These are phyloP conservation scores for Solanum etuberosum DNA, from an alignment of 257 asterid genomes.

Conservation along the genomic window DNA sequence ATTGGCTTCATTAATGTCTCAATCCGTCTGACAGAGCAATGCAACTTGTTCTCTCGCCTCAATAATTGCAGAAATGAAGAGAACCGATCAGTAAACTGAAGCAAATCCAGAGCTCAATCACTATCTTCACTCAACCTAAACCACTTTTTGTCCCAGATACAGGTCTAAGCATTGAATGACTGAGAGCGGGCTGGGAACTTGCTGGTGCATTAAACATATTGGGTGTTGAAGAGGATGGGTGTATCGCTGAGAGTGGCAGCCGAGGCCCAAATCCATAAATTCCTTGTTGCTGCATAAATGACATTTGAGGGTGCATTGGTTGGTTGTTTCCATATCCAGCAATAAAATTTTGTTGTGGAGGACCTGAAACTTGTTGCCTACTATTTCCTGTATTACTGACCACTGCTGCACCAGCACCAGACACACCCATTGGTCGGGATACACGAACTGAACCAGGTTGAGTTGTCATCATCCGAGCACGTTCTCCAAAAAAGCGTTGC, in stretches of 20 bases:
- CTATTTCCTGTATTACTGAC: slow-evolving; percentile 37
- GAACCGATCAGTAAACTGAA: slow-evolving; percentile 1
- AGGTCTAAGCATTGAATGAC: slow-evolving; percentile 65
- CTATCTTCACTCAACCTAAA: slow-evolving; percentile 33
- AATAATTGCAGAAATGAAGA: neutral
- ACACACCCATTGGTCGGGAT: slow-evolving; percentile 44
- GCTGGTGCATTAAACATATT: slow-evolving; percentile 38
- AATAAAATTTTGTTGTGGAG: slow-evolving; percentile 44
- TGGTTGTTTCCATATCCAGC: slow-evolving; percentile 65
- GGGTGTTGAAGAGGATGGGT: slow-evolving; percentile 58
- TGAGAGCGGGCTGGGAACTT: slow-evolving; percentile 51
- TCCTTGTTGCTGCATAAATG: slow-evolving; percentile 60
- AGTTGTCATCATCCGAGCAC: slow-evolving; percentile 40
- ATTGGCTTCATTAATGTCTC: neutral
- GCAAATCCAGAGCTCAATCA: slow-evolving; percentile 7
- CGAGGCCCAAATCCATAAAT: slow-evolving; percentile 81
- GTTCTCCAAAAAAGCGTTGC: slow-evolving; percentile 63
- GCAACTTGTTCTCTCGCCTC: slow-evolving; percentile 1
- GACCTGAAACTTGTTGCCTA: slow-evolving; percentile 51
- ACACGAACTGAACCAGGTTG: slow-evolving; percentile 48
- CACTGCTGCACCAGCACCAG: slow-evolving; percentile 31
- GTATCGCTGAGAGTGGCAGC: slow-evolving; percentile 68
- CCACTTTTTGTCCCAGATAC: slow-evolving; percentile 67
- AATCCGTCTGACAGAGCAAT: slow-evolving; percentile 3
- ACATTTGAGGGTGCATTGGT: slow-evolving; percentile 61